phyloP scores from a whole-genome alignment of 2,329 filamentous ascomycete species.

The Fusarium phyllophilum region DNA sequence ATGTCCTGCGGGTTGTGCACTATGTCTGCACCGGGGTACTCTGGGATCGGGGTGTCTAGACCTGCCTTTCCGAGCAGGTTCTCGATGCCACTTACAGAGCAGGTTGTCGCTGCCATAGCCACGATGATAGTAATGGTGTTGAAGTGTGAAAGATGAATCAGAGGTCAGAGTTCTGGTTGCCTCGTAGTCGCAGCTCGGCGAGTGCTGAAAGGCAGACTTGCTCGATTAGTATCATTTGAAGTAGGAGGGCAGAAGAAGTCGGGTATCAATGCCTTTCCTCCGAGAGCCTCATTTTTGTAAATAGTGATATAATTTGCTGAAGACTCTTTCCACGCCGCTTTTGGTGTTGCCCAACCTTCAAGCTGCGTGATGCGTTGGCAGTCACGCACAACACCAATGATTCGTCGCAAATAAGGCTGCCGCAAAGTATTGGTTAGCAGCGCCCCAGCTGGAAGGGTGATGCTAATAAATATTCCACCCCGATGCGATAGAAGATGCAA shows the following conservation, averaged over 20 bases:
- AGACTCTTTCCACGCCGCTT: not conserved
- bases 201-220: too few relatives aligned
- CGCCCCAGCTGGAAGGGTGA: too few relatives aligned
- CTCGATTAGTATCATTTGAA: too few relatives aligned
- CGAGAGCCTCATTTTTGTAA: not conserved
- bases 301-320: not conserved
- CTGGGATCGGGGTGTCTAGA: conserved; percentile 36
- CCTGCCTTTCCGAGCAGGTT: conserved; percentile 37
- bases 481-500: too few relatives aligned
- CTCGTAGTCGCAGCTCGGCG: too few relatives aligned
- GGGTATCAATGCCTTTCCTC: too few relatives aligned
- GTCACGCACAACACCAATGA: not conserved
- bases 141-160: not conserved
- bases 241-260: too few relatives aligned
- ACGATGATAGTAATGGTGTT: conserved; percentile 1
- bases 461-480: too few relatives aligned
- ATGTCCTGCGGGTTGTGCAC: conserved; percentile 43
- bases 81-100: conserved; percentile 33
- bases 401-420: not conserved
- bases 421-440: too few relatives aligned
- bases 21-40: conserved; percentile 35
- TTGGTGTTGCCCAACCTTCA: not conserved
- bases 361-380: conserved; percentile 21
- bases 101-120: conserved; percentile 40
- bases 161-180: too few relatives aligned